Base-by-base conservation (phyloP, 139 green algal genomes). In the Coelastrella sp. region DNA sequence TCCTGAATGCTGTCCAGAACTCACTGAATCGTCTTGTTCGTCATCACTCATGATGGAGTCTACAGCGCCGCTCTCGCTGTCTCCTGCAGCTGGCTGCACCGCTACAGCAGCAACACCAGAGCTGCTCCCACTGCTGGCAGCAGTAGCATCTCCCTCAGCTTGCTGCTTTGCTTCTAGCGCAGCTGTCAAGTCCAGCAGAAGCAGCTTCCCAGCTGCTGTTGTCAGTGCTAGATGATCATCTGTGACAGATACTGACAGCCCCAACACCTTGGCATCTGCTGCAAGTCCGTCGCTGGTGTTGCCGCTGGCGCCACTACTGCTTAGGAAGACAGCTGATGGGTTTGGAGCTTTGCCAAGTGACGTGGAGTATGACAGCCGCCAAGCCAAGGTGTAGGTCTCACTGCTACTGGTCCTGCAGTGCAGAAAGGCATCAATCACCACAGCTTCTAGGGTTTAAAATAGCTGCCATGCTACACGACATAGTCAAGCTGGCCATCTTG, bases 141-240 rank as follows among this genome's bases (percentile, higher is more conserved):
- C 32, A 47, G 32, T 47, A 23, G 66, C 68, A n/a, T 59, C 85
- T 23, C 64, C 85, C 10, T 22, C 57, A 73, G 58, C 73, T 65
- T 83, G 64, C 58, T 58, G 54, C 71, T 17, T 14, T 10, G 71
- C 57, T 60, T 58, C 68, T 22, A 65, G n/a, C 23, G 85, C 85
- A 58, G 85, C 73, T 74, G 85, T 90, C 0, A 90, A 6, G 14
- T 84, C 74, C 13, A 83, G 59, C 85, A 90, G 58, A 22, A 90
- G 73, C 58, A 90, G 85, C 58, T 75, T 80, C 56, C 85, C 85
- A 74, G 58, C 59, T n/a, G 68, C 61, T 20, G 85, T 90, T 66
- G 85, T 60, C 5, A 90, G 5, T 22, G 85, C 85, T 14, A 90
- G 13, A 17, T 90, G 85, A 11, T 90, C 85, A 47, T 90, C 85